Percentiles rank a stretch among this genome's conserved stretches.
Conservation (phyloP, 2,329 filamentous ascomycete species). For the Colletotrichum cordylinicola region DNA sequence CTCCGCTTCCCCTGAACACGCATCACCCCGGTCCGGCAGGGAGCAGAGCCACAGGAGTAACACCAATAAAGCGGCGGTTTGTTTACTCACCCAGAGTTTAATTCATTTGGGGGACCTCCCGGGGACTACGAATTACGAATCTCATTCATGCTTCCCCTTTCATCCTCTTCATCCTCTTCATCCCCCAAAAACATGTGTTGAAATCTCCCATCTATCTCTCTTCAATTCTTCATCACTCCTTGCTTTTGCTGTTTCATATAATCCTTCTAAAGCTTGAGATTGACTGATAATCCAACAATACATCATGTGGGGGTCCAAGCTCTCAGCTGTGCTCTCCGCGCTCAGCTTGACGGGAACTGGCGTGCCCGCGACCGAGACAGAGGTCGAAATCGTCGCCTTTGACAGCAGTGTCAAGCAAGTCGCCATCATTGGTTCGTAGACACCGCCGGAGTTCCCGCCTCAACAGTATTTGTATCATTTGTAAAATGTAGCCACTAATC, state of each 20-base stretch:
- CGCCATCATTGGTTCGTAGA: conserved; percentile 32
- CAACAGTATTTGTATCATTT: neutral
- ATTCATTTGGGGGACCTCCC: conserved; percentile 4
- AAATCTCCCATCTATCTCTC: neutral
- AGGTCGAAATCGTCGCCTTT: neutral
- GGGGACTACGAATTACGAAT: neutral
- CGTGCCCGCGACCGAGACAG: conserved; percentile 16
- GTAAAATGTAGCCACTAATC: neutral
- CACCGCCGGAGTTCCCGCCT: neutral
- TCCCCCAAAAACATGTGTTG: neutral
- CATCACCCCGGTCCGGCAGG: neutral
- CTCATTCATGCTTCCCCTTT: neutral
- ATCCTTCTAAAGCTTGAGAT: neutral
- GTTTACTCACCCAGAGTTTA: conserved; percentile 19
- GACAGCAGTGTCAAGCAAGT: conserved; percentile 26
- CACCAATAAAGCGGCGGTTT: conserved; percentile 18
- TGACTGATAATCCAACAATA: neutral
- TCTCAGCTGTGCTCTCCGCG: conserved; percentile 24
- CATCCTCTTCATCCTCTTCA: neutral
- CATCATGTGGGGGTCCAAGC: conserved; percentile 22
- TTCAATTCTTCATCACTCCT: neutral
- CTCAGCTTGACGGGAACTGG: conserved; percentile 18
- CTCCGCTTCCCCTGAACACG: neutral
- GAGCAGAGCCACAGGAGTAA: neutral
- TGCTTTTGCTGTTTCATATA: neutral